These are phyloP conservation scores for Amorphotheca resinae DNA, from an alignment of 495 filamentous ascomycete species.

Conservation along the genomic window DNA sequence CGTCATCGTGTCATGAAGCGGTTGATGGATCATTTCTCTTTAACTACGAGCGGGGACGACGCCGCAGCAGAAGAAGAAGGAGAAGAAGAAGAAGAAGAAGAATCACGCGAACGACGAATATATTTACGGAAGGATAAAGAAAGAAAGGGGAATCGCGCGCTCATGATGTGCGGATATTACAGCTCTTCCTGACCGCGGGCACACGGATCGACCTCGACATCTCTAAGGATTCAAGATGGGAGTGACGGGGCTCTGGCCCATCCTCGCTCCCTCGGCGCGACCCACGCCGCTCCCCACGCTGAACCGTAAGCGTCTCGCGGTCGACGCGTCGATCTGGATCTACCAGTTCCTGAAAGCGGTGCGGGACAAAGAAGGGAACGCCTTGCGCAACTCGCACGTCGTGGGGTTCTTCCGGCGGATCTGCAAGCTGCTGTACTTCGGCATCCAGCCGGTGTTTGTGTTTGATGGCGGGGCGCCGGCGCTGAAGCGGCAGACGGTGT, in stretches of 20 bases:
- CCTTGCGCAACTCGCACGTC: slow-evolving; percentile 84
- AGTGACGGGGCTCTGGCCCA: slow-evolving; percentile 93
- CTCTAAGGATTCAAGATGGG: slow-evolving; percentile 48
- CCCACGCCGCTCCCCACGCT: slow-evolving; percentile 90
- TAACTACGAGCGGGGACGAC: not conserved
- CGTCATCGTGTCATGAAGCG: not conserved
- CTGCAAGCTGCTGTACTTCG: slow-evolving; percentile 91
- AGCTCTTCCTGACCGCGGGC: not conserved
- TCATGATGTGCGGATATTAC: slow-evolving; percentile 4
- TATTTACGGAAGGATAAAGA: too few relatives aligned
- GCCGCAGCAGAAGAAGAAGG: not conserved
- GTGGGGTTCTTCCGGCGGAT: slow-evolving; percentile 97
- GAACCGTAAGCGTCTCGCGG: slow-evolving; percentile 85
- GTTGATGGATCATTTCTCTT: not conserved
- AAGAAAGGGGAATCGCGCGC: not conserved
- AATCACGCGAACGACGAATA: too few relatives aligned
- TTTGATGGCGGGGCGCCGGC: slow-evolving; percentile 92
- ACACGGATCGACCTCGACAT: not conserved
- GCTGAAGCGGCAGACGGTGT: slow-evolving; percentile 84
- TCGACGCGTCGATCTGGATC: slow-evolving; percentile 98
- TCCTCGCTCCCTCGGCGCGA: slow-evolving; percentile 81
- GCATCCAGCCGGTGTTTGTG: slow-evolving; percentile 95
- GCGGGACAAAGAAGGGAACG: slow-evolving; percentile 95
- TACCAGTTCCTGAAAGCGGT: slow-evolving; percentile 99
- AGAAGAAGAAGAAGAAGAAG: not conserved